Evolutionary conservation across 73 alveolate species (phyloP), one percentile per base, ranked within the genome.

Genomic region (Paramecium octaurelia): DNA sequence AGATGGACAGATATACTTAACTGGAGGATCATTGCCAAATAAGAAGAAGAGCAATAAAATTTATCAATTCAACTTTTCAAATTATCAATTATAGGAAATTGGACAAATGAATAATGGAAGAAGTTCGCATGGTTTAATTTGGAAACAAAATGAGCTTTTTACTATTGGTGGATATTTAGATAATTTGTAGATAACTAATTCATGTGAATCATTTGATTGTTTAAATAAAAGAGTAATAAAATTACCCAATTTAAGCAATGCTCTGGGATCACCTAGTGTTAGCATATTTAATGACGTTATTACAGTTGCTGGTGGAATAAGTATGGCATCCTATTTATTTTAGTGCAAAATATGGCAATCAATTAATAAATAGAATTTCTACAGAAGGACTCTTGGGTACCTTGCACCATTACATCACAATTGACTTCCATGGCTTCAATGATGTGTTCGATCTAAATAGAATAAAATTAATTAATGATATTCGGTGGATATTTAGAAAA

Each of bases 41-140:
- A 68, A 24, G n/a, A 68, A 68, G 24, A 68, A 68, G 21, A 34
- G 54, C 4, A 35, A 35, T 31, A 68, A 14, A 20, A 68, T 68
- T 68, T 68, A 68, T 68, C n/a, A 68, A 68, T 68, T 31, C 27
- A 34, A 68, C 6, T 68, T 68, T 68, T 24, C 6, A 35, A 29
- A 68, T 23, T 35, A 68, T 31, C 85, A 34, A 68, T 68, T 68
- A 35, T 31, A 68, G 6, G 85, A 68, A 68, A 35, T 68, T 5
- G 85, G 85, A 16, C 54, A 68, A 68, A 34, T 68, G 85, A 29
- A 68, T 31, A 7, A 14, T 23, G 54, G 48, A 8, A 23, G 85
- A 68, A 68, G 85, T 68, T 68, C 85, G 4, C 85, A 68, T 68
- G 42, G 54, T 24, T 68, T 68, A 68, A 68, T 68, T 68, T 68